Conservation (phyloP, 345 rosid species). For the Gossypium australe region DNA sequence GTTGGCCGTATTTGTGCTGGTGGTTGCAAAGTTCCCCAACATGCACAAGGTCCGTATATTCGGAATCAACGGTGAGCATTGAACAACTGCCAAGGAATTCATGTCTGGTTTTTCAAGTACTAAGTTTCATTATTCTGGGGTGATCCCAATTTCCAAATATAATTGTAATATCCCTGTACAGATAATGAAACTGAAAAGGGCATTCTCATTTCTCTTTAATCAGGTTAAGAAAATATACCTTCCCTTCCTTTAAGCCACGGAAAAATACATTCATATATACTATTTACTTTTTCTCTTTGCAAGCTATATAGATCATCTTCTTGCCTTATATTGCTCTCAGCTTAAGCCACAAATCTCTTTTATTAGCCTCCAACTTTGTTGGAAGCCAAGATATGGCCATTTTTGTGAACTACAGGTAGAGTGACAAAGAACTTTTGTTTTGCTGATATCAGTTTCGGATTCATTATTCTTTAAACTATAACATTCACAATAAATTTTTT, state of each 20-base stretch:
- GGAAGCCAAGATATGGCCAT: too few species aligned
- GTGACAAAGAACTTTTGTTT: too few species aligned
- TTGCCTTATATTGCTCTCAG: neutral
- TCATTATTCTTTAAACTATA: too few species aligned
- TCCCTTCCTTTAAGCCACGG: slow-evolving; percentile 7
- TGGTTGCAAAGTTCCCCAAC: slow-evolving; percentile 75
- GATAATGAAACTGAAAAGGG: slow-evolving; percentile 32
- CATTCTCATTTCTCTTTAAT: slow-evolving; percentile 14
- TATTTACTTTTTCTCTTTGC: neutral
- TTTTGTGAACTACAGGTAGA: too few species aligned
- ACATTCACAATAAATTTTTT: too few species aligned
- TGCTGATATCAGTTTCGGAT: too few species aligned
- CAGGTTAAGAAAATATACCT: slow-evolving; percentile 20
- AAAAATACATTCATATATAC: neutral
- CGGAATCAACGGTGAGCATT: slow-evolving; percentile 70
- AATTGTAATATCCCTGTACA: slow-evolving; percentile 28
- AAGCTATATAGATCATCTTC: too few species aligned
- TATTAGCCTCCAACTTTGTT: neutral
- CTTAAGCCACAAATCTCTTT: neutral
- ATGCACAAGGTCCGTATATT: slow-evolving; percentile 91
- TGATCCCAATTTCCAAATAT: slow-evolving; percentile 2
- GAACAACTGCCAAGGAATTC: slow-evolving; percentile 19
- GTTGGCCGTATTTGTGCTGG: slow-evolving; percentile 58
- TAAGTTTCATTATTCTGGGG: slow-evolving; percentile 10
- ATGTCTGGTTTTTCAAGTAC: neutral